Evolutionary conservation across 2,329 filamentous ascomycete species (phyloP).

Genomic region (Ascochyta pisi): DNA sequence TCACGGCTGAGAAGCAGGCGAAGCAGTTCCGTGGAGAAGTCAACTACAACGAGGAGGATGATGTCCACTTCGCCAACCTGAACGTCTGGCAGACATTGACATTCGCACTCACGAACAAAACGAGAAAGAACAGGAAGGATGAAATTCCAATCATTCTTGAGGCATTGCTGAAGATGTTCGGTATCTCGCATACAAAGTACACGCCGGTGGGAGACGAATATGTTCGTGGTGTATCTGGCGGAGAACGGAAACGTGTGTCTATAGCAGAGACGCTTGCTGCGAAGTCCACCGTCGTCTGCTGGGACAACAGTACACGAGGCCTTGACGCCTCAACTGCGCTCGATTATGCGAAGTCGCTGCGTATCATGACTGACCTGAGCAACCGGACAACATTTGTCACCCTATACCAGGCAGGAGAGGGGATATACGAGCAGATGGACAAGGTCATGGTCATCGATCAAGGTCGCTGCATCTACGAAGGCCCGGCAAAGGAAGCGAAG

Average conservation of each 20-base stretch:
- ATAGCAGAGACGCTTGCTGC: constrained; percentile 80
- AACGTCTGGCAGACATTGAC: constrained; percentile 80
- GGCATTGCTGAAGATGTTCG: constrained; percentile 78
- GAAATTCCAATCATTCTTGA: constrained; percentile 73
- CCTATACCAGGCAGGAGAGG: constrained; percentile 74
- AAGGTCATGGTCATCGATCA: constrained; percentile 80
- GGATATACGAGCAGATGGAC: constrained; percentile 76
- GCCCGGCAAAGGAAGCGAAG: constrained; percentile 65
- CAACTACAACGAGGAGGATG: constrained; percentile 79
- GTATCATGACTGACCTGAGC: constrained; percentile 80
- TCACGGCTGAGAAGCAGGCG: constrained; percentile 70
- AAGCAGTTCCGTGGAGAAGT: constrained; percentile 77
- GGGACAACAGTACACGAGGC: constrained; percentile 83
- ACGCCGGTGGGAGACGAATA: constrained; percentile 78
- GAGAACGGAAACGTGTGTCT: constrained; percentile 76
- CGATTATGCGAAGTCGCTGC: constrained; percentile 77
- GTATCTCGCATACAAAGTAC: constrained; percentile 75
- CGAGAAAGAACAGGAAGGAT: constrained; percentile 67
- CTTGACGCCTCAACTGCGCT: constrained; percentile 80
- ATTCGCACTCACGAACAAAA: constrained; percentile 79
- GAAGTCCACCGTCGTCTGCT: constrained; percentile 65
- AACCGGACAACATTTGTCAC: constrained; percentile 75
- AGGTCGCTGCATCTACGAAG: constrained; percentile 73
- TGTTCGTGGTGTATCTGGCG: constrained; percentile 77
- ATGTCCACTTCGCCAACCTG: constrained; percentile 74